These are phyloP conservation scores for Tetrapisispora phaffii DNA, from an alignment of 805 yeast genomes.

Conservation along the genomic window DNA sequence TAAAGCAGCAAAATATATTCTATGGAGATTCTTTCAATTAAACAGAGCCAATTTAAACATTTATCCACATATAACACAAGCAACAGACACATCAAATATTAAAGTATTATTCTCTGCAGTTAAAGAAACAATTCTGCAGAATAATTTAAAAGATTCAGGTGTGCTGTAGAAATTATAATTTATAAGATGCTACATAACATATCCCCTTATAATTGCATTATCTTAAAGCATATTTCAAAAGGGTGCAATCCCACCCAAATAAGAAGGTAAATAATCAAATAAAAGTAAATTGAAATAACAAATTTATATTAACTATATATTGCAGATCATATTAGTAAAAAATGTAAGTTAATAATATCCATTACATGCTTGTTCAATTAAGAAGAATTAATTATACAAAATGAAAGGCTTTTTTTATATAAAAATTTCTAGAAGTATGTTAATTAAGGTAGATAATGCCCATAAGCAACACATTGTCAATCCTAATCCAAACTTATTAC, in stretches of 20 bases:
- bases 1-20: conserved; percentile 83
- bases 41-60: conserved; percentile 74
- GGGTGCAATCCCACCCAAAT: not conserved
- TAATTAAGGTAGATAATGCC: conserved; percentile 19
- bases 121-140: conserved; percentile 69
- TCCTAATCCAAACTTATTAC: conserved; percentile 16
- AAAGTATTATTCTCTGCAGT: conserved; percentile 79
- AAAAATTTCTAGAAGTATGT: conserved; percentile 16
- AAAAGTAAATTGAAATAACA: not conserved
- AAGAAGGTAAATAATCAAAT: not conserved
- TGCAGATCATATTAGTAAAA: no score
- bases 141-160: conserved; percentile 67
- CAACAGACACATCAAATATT: conserved; percentile 86
- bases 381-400: no score
- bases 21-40: conserved; percentile 81
- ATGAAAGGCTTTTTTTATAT: no score
- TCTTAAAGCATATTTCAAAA: not conserved
- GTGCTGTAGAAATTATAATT: conserved; percentile 33
- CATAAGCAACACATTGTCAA: conserved; percentile 20
- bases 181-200: not conserved
- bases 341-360: no score
- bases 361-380: no score
- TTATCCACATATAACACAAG: conserved; percentile 89
- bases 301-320: not conserved
- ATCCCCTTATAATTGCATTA: not conserved